These are phyloP conservation scores for Cordyceps farinosa DNA, from an alignment of 2,329 filamentous ascomycete genomes.

Conservation along the genomic window DNA sequence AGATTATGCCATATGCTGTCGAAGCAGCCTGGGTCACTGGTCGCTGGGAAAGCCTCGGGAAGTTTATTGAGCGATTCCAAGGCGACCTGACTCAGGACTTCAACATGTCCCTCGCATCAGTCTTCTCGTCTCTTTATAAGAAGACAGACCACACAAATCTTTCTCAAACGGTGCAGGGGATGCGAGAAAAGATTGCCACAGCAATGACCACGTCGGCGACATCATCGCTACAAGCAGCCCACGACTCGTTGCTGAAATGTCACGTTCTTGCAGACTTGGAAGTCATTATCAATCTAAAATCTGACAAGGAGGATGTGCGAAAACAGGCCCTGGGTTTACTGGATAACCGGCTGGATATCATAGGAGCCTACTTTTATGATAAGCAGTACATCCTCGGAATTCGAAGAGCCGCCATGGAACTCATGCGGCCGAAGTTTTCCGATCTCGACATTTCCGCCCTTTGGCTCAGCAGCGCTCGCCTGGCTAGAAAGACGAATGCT, in stretches of 20 bases:
- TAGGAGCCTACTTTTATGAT: constrained; percentile 85
- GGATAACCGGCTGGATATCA: constrained; percentile 74
- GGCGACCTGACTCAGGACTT: constrained; percentile 60
- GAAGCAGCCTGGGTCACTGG: constrained; percentile 91
- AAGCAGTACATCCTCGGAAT: constrained; percentile 92
- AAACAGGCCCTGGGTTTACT: constrained; percentile 41
- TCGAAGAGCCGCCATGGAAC: constrained; percentile 80
- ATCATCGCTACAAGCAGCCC: constrained; percentile 75
- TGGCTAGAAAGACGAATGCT: constrained; percentile 81
- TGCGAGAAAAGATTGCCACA: constrained; percentile 68
- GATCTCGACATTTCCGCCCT: constrained; percentile 73
- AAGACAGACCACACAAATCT: constrained; percentile 50
- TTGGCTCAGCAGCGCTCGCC: constrained; percentile 80
- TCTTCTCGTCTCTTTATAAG: constrained; percentile 58
- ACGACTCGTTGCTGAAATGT: constrained; percentile 79
- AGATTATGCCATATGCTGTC: constrained; percentile 75
- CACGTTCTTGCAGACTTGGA: constrained; percentile 88
- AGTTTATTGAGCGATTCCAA: constrained; percentile 57
- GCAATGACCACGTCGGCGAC: constrained; percentile 75
- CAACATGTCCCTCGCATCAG: constrained; percentile 69
- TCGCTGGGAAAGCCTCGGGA: constrained; percentile 72
- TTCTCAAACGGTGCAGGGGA: constrained; percentile 51
- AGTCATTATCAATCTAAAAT: constrained; percentile 57
- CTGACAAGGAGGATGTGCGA: constrained; percentile 39
- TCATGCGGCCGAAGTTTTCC: constrained; percentile 62